A percentile compares a stretch with the other conserved stretches of the same genome.
phyloP scores from a whole-genome alignment of 1,284 basidiomycete genomes.

The Ceratobasidium sp. region DNA sequence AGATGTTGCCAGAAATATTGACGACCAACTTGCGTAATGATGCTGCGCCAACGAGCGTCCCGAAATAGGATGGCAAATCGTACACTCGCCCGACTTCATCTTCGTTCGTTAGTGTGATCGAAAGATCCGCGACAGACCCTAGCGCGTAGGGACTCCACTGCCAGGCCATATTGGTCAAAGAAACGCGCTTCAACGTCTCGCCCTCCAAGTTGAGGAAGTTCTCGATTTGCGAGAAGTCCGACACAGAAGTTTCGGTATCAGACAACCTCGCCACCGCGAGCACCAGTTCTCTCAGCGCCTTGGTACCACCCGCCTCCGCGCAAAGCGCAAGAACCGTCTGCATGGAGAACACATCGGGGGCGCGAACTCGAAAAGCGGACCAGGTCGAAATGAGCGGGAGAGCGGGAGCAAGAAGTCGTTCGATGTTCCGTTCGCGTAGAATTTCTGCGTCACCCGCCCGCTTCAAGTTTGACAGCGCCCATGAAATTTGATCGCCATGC shows the following conservation, averaged over 20 bases:
- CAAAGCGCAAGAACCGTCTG: conserved; percentile 5
- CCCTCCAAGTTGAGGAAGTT: neutral
- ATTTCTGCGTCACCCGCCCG: conserved; percentile 24
- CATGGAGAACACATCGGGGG: conserved; percentile 25
- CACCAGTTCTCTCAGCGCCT: neutral
- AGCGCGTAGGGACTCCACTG: conserved; percentile 37
- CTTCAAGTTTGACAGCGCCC: conserved; percentile 17
- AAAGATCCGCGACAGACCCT: conserved; percentile 16
- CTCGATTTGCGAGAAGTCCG: conserved; percentile 18
- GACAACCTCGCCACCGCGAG: conserved; percentile 4
- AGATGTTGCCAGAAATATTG: neutral
- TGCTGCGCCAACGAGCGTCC: conserved; percentile 27
- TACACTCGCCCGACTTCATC: conserved; percentile 1
- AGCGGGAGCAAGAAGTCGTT: conserved; percentile 21
- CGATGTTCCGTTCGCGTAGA: conserved; percentile 17
- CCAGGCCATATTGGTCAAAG: conserved; percentile 33
- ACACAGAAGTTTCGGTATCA: conserved; percentile 1
- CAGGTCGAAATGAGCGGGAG: conserved; percentile 8
- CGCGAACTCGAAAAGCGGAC: neutral
- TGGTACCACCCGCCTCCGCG: conserved; percentile 7
- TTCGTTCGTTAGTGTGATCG: neutral
- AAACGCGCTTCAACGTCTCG: conserved; percentile 8
- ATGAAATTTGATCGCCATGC: conserved; percentile 19
- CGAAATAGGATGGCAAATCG: conserved; percentile 32
- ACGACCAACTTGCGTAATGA: conserved; percentile 8